Evolutionary conservation across 2,329 filamentous ascomycete species (phyloP), one percentile per base, ranked within the genome.

Genomic region (Gaeumannomyces tritici): DNA sequence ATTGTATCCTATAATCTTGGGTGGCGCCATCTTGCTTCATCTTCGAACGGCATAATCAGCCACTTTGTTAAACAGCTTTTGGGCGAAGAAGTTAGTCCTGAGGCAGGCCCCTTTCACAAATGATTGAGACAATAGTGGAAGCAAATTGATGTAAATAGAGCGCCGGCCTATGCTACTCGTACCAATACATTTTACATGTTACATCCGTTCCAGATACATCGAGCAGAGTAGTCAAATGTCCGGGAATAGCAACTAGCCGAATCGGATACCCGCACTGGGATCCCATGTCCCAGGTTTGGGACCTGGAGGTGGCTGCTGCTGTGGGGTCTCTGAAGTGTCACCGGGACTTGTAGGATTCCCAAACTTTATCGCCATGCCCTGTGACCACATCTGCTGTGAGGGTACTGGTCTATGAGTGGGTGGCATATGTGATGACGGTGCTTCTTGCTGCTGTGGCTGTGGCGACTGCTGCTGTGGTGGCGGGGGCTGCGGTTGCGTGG

Each of bases 341-440:
- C 21, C 21, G 11, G 70, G 67, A 65, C 67, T 66, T 18, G 75
- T 69, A 21, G 76, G 66, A 4, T 76, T 81, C 1, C 84, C 84
- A 73, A 96, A 96, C 63, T 86, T 87, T 69, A 96, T 95, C 0
- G 89, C 89, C 80, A 90, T 87, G 2, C 88, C 87, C 0, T 91
- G 90, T 62, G 85, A 87, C 92, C 92, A 96, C 72, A 90, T 86
- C 8, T 73, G 82, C 76, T 68, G 82, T 73, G 66, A 66, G 18
- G 61, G 66, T 1, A 66, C 64, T 0, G 76, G 74, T 2, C 80
- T 77, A 62, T 80, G 76, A 0, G 83, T 51, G 7, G 42, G 42
- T n/a, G 21, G 42, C 21, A 51, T 51, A 11, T 51, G 42, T 3
- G 42, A 51, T 24, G 42, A 24, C 42, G n/a, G 2, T 4, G 42